Percentiles rank a stretch among this genome's conserved stretches.
These are phyloP conservation scores for Komagataella populi DNA, from an alignment of 805 yeast genomes.

Conservation along the genomic window DNA sequence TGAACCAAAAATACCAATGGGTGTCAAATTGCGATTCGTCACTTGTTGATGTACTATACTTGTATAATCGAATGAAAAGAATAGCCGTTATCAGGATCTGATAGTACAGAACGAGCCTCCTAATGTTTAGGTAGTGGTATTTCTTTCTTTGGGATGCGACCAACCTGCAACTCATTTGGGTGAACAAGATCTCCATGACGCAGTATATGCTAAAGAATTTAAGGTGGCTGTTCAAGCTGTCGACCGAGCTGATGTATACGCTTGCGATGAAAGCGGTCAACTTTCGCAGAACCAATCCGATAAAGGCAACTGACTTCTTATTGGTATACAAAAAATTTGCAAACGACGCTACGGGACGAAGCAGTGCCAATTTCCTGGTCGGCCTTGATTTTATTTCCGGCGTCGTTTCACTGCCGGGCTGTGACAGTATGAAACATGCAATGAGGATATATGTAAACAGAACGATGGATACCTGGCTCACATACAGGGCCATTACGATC, in stretches of 20 bases:
- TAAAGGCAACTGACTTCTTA: not conserved
- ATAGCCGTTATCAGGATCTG: not conserved
- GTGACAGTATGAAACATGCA: not conserved
- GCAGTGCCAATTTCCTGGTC: not conserved
- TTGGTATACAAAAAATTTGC: not conserved
- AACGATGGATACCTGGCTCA: not conserved
- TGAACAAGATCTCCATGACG: not conserved
- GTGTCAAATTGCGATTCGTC: not conserved
- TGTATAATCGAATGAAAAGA: not conserved
- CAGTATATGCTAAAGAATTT: not conserved
- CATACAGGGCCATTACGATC: not conserved
- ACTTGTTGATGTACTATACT: not conserved
- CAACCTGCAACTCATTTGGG: not conserved
- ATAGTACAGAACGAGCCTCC: not conserved
- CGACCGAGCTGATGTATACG: not conserved
- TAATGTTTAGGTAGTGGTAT: not conserved
- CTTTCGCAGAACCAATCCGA: not conserved
- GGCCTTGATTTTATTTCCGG: not conserved
- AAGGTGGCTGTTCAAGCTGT: not conserved
- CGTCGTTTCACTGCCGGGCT: not conserved
- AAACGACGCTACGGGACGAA: not conserved
- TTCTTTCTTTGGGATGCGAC: not conserved
- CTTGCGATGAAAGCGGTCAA: not conserved
- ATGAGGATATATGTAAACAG: not conserved
- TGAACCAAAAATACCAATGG: not conserved